These are phyloP conservation scores for Hypoxylon sp. DNA, from an alignment of 2,329 filamentous ascomycete genomes.

Conservation along the genomic window DNA sequence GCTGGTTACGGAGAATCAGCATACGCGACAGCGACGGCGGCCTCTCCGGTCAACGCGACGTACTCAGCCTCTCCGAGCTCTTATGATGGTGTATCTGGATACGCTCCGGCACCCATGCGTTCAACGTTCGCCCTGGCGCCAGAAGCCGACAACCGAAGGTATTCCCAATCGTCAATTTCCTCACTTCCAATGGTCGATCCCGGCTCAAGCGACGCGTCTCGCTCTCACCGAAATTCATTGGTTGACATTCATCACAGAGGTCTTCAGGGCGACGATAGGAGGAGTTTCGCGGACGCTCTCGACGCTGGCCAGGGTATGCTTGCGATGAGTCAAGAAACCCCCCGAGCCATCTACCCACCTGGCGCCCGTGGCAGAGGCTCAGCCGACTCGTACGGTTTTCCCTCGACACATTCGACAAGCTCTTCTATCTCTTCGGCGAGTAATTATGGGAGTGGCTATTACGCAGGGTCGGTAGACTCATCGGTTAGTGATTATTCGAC, in stretches of 20 bases:
- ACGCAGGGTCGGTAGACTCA: constrained; percentile 83
- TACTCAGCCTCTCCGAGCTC: constrained; percentile 74
- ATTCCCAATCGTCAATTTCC: constrained; percentile 84
- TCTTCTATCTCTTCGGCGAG: constrained; percentile 89
- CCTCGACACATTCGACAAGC: constrained; percentile 81
- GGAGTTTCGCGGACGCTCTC: constrained; percentile 86
- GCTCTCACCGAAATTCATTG: constrained; percentile 66
- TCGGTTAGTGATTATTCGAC: constrained; percentile 94
- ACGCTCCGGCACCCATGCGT: constrained; percentile 71
- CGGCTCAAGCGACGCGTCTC: constrained; percentile 48
- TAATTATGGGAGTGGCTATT: constrained; percentile 83
- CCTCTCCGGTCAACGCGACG: constrained; percentile 71
- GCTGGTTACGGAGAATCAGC: constrained; percentile 76
- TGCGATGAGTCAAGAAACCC: constrained; percentile 93
- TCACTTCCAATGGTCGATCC: constrained; percentile 59
- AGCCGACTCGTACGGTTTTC: constrained; percentile 90
- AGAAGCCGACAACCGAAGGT: constrained; percentile 69
- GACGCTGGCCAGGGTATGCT: constrained; percentile 95
- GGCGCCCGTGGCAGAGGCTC: constrained; percentile 72
- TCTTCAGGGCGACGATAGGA: constrained; percentile 65
- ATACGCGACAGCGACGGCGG: constrained; percentile 70
- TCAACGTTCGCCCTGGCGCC: constrained; percentile 66
- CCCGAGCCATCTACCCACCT: constrained; percentile 85
- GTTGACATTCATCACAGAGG: constrained; percentile 71
- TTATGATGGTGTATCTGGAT: constrained; percentile 77